Base-by-base conservation (phyloP, 768 basidiomycete species). In the Amanita rimosa region DNA sequence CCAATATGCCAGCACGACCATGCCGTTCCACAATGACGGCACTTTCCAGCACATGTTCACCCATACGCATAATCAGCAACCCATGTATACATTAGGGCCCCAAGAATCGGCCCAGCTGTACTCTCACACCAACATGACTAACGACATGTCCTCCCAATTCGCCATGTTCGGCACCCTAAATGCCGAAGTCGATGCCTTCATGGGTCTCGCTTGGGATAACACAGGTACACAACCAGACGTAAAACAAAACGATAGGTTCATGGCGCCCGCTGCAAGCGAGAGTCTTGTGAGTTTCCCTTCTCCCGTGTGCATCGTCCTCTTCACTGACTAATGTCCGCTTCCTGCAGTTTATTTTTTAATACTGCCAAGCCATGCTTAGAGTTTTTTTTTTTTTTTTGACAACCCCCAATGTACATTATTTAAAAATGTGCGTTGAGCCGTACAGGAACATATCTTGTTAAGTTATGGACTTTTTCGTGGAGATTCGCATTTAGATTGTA, bases 141-240 rank as follows among this genome's bases (percentile, higher is more conserved):
- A 56, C 51, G 65, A 67, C 29, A 50, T 59, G 19, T 49, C 61
- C 21, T 62, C 58, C 48, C 67, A 69, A 29, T 62, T 66, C 48
- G 35, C 61, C 10, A 48, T 66, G 21, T 65, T 67, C 43, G 67
- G 67, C 16, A 39, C 50, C 21, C 52, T 57, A 16, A 59, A 57
- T 29, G 34, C 53, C 41, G 62, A 64, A 44, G 57, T 63, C 17
- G 62, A 59, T 40, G 52, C 62, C 27, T 53, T 62, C 47, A 55
- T 63, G 45, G 56, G 57, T 36, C 51, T 63, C 50, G 53, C 60
- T 42, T 69, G 67, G 66, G 64, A 64, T 17, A 48, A 49, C 14
- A 16, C 54, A 3, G 50, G 53, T 4, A 52, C 58, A 31, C 49
- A 58, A 40, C 52, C 62, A 16, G 60, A 62, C 33, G 47, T 59